These are phyloP conservation scores for Pichia sp. DNA, from an alignment of 1,139 yeast species.

Conservation along the genomic window DNA sequence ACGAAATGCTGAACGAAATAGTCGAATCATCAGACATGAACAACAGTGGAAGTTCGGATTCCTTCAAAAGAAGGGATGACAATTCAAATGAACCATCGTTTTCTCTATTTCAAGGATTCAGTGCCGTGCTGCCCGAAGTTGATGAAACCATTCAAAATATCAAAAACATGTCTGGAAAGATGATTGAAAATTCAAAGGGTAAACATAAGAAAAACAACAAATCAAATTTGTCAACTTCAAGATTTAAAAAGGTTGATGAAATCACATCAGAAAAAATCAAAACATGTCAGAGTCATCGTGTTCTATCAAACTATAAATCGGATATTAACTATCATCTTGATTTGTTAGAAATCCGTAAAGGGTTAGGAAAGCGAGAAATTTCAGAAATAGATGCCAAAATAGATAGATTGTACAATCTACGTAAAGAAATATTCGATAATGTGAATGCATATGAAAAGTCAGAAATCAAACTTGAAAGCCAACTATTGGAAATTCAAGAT, in stretches of 20 bases:
- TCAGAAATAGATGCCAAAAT: conserved; percentile 59
- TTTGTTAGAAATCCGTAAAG: conserved; percentile 58
- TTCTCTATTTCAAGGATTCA: conserved; percentile 67
- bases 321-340: conserved; percentile 48
- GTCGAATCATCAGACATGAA: conserved; percentile 33
- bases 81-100: conserved; percentile 27
- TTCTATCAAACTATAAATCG: conserved; percentile 38
- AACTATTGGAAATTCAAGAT: conserved; percentile 41
- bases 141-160: conserved; percentile 35
- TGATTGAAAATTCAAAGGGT: not conserved
- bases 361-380: conserved; percentile 61
- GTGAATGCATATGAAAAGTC: conserved; percentile 59
- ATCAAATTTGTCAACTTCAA: not conserved
- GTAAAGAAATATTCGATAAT: conserved; percentile 53
- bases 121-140: conserved; percentile 51
- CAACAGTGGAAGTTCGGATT: conserved; percentile 2
- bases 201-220: not conserved
- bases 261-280: conserved; percentile 40
- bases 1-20: conserved; percentile 51
- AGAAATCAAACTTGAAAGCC: conserved; percentile 51
- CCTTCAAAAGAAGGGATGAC: not conserved
- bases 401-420: conserved; percentile 45
- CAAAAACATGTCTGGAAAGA: conserved; percentile 11
- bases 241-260: conserved; percentile 23
- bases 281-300: conserved; percentile 39